phyloP scores from a whole-genome alignment of 2,329 filamentous ascomycete genomes.

The Cladosporium sp. region DNA sequence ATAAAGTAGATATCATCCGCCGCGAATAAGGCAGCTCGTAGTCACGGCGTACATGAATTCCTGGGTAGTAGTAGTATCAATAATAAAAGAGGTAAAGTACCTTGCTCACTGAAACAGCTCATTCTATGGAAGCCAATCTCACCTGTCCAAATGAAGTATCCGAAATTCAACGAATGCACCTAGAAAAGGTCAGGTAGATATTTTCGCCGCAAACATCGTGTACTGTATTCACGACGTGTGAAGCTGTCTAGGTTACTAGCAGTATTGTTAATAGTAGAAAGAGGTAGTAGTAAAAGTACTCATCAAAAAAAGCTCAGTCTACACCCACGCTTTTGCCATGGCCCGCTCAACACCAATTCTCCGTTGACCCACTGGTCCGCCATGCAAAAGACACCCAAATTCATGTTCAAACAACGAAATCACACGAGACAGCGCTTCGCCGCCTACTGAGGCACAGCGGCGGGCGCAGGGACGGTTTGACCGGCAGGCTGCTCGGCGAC shows the following conservation, averaged over 20 bases:
- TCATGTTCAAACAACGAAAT: not conserved
- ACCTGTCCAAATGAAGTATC: too few species aligned
- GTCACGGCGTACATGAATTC: too few species aligned
- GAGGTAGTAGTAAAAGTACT: not conserved
- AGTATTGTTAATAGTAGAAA: not conserved
- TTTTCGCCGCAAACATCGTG: not conserved
- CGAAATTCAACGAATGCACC: too few species aligned
- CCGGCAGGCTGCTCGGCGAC: constrained; percentile 24
- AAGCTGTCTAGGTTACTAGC: not conserved
- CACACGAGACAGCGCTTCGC: not conserved
- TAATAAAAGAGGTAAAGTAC: too few species aligned
- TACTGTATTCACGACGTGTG: not conserved
- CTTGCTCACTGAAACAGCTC: too few species aligned
- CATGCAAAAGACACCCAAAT: constrained; percentile 16
- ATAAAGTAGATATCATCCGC: too few species aligned
- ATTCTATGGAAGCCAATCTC: not conserved
- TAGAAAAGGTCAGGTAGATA: not conserved
- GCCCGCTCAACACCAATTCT: not conserved
- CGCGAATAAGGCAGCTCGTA: too few species aligned
- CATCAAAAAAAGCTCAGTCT: constrained; percentile 3
- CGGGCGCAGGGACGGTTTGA: constrained; percentile 26
- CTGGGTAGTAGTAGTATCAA: too few species aligned
- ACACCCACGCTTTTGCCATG: constrained; percentile 15
- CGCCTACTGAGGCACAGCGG: constrained; percentile 21
- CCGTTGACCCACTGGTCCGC: constrained; percentile 9